A percentile compares a stretch with the other conserved stretches of the same genome.
phyloP scores from a whole-genome alignment of 768 basidiomycete species.

The Agrocybe chaxingu region DNA sequence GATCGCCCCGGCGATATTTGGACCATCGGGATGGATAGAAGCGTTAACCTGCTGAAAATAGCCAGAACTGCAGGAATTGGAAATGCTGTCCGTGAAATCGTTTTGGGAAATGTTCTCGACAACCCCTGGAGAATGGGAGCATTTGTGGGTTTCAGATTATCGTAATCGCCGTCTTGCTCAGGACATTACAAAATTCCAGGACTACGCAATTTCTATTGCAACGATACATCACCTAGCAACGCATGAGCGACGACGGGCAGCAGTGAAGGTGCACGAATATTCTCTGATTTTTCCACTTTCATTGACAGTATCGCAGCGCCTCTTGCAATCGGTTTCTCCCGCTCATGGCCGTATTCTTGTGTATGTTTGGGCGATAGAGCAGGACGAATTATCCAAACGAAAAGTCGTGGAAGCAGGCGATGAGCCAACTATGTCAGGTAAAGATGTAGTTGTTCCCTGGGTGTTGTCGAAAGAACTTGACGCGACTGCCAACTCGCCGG shows the following conservation, averaged over 20 bases:
- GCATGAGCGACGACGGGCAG: constrained; percentile 60
- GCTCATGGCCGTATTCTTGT: constrained; percentile 77
- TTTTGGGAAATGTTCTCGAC: constrained; percentile 76
- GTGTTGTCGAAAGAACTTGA: constrained; percentile 44
- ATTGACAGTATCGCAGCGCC: constrained; percentile 38
- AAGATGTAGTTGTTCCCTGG: constrained; percentile 93
- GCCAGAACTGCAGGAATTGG: constrained; percentile 61
- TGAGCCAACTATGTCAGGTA: constrained; percentile 34
- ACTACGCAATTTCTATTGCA: constrained; percentile 95
- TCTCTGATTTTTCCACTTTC: background rate
- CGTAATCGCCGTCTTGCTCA: background rate
- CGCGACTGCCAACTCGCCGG: constrained; percentile 10
- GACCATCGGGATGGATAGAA: constrained; percentile 86
- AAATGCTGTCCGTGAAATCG: constrained; percentile 57
- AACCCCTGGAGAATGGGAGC: constrained; percentile 70
- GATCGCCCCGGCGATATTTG: constrained; percentile 58
- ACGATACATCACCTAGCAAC: constrained; percentile 96
- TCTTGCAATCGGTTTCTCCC: constrained; percentile 64
- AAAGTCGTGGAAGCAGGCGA: constrained; percentile 41
- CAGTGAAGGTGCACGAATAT: constrained; percentile 61
- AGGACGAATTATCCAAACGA: constrained; percentile 82
- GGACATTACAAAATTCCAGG: constrained; percentile 41
- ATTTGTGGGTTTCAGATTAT: constrained; percentile 53
- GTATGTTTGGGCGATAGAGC: constrained; percentile 97
- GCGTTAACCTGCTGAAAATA: constrained; percentile 71